Evolutionary conservation across 495 filamentous ascomycete species (phyloP), one percentile per base, ranked within the genome.

Genomic region (Parachaetomium inaequale): DNA sequence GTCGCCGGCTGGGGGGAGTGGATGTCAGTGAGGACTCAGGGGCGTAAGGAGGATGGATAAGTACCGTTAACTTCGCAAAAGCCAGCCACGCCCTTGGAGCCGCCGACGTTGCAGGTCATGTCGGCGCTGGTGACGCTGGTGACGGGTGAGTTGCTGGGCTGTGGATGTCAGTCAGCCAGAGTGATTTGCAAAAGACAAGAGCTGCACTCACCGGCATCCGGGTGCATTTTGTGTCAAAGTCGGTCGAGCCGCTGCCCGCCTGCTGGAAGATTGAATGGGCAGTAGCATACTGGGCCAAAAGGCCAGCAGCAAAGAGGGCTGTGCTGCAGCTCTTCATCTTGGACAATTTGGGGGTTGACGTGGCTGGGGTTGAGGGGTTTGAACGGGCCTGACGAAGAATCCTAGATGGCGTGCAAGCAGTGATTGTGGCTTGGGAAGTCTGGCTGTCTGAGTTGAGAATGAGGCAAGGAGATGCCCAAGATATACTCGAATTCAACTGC

Each of bases 191-290:
- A 72, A 52, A 82, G 75, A 42, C 76, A 51, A 15, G 28, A n/a
- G 10, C 3, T 71, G 68, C 19, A 80, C 65, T 31, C 32, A 70
- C 68, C 19, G 68, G 68, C 56, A 68, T 43, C n/a, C 68, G 32
- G 6, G 56, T 61, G 34, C 68, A 70, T 0, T 55, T 64, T 12
- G 61, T 61, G 34, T 59, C 62, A 50, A 63, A 63, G 62, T 69
- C 66, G 0, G 32, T 62, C 2, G 56, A 38, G 1, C 67, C 66
- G 21, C 36, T 51, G 14, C 36, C 51, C 2, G 69, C 66, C 31
- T 77, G 75, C 65, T 83, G 78, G 68, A 81, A 79, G 47, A 69
- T 75, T 25, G 75, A 66, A 21, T 78, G 75, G 36, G 61, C 72
- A 28, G 64, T 25, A 7, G 40, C 59, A 10, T 43, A 52, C 42